Evolutionary conservation across 108 stramenopile genomes (phyloP), one percentile per base, ranked within the genome.

Genomic region (Pelagomonas calceolata): DNA sequence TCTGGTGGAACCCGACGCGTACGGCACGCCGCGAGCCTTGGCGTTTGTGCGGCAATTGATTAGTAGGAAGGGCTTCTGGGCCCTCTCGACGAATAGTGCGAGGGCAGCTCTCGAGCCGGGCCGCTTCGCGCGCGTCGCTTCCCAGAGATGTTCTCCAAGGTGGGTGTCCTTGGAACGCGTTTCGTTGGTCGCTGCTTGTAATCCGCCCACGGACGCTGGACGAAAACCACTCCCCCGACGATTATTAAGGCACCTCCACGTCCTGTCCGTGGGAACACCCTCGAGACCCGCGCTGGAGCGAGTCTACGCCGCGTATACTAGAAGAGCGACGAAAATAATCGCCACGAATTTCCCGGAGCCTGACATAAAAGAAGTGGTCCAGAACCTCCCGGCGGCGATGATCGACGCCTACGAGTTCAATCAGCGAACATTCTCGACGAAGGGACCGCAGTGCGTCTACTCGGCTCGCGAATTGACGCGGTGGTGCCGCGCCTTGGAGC

Each of bases 1-100:
- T 80, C 84, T 99, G 63, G 97, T 97, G 9, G 91, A 88, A 18
- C 81, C 93, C 66, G 98, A 99, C 78, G 72, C 84, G 17, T 99
- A 98, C 69, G 98, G 97, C 29, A 98, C 97, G 4, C 97, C 96
- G 80, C 78, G 89, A 30, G 97, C 96, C 12, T 92, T 99, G 34
- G 92, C 87, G 82, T 95, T 99, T 73, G 87, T 99, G 94, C 81
- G 98, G 34, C 95, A 95, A 74, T 86, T 97, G 68, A 91, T 92
- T 14, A 97, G 98, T 74, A 96, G 95, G 70, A 94, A 95, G 51
- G 98, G 98, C 39, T 99, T 96, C 76, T 99, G 96, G 96, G 76
- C 80, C 12, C 76, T 78, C 15, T 34, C 33, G 18, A n/a, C n/a
- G 34, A 30, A 4, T 1, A 26, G 21, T n/a, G 65, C 63, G 0